Base-by-base conservation (phyloP, 306 rosid genomes). In the Oxytropis ochrocephala region DNA sequence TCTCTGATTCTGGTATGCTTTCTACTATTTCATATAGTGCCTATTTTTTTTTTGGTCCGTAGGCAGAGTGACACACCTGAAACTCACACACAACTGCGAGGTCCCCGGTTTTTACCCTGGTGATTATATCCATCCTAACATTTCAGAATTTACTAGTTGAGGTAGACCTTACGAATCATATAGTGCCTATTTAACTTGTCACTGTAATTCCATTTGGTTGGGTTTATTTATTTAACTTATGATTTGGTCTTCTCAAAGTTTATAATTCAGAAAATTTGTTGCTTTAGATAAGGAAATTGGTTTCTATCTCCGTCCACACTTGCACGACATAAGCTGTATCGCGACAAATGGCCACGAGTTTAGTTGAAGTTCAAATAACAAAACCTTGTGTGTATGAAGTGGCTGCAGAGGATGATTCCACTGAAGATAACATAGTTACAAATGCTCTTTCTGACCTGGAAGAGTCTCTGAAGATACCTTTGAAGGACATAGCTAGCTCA, bases 401-500 rank as follows among this genome's bases (percentile, higher is more conserved):
- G 1, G 35, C 24, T 7, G 5, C 7, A 12, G 2, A 67, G 24
- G 42, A 46, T 13, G 12, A 6, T 24, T 2, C 56, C 1, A 4
- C 48, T 11, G 29, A 52, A 5, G 55, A 47, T 55, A 58, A 55
- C 21, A 16, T 55, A 3, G 78, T 78, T 18, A 16, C 4, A 2
- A 64, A 65, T 64, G 70, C 51, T 0, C 13, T 78, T 56, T 21
- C 41, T 0, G 78, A 71, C 35, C 39, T 78, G 18, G 74, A 78
- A 71, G 50, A 12, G 6, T 55, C 12, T 30, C 51, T 77, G 1
- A 77, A 57, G 21, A 46, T 64, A 13, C 76, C 77, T 43, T 29
- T 77, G 14, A 70, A 56, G 52, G 77, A 77, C 55, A 64, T 77
- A 44, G 77, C 77, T n/a, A 54, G 38, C 8, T 77, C 69, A 4